phyloP scores from a whole-genome alignment of 345 rosid genomes.

The Heritiera littoralis region DNA sequence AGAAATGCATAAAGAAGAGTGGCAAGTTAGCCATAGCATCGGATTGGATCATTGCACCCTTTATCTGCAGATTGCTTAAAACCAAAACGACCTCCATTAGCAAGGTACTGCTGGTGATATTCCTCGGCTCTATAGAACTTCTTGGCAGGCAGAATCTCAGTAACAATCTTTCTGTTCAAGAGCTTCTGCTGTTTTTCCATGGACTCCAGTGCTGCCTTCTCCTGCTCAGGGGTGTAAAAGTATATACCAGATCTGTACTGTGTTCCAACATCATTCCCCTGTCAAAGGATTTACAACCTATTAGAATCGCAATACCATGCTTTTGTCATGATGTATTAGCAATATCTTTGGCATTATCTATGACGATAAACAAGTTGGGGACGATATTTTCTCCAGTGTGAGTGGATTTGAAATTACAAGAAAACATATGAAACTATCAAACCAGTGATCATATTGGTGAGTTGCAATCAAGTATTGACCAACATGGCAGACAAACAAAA shows the following conservation, averaged over 20 bases:
- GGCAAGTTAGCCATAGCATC: slow-evolving; percentile 73
- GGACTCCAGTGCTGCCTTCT: slow-evolving; percentile 69
- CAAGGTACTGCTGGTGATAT: slow-evolving; percentile 89
- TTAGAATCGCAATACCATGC: neutral
- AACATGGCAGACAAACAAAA: neutral
- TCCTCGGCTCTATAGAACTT: slow-evolving; percentile 93
- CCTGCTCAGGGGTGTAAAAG: slow-evolving; percentile 79
- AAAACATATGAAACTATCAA: neutral
- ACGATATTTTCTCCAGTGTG: neutral
- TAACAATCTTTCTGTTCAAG: slow-evolving; percentile 62
- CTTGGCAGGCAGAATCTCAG: slow-evolving; percentile 86
- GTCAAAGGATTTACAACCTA: slow-evolving; percentile 4
- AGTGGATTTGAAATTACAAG: neutral
- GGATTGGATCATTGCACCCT: slow-evolving; percentile 89
- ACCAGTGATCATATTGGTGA: neutral
- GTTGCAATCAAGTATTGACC: neutral
- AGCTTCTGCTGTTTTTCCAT: slow-evolving; percentile 62
- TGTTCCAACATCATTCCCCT: slow-evolving; percentile 95
- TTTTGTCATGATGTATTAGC: neutral
- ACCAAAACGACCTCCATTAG: slow-evolving; percentile 87
- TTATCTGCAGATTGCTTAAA: slow-evolving; percentile 68
- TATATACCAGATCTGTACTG: slow-evolving; percentile 92
- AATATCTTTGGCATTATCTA: neutral
- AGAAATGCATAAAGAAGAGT: neutral
- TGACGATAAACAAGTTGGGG: neutral